Evolutionary conservation across 371 early-diverging fungal genomes (phyloP).

Genomic region (Actinomucor elegans): DNA sequence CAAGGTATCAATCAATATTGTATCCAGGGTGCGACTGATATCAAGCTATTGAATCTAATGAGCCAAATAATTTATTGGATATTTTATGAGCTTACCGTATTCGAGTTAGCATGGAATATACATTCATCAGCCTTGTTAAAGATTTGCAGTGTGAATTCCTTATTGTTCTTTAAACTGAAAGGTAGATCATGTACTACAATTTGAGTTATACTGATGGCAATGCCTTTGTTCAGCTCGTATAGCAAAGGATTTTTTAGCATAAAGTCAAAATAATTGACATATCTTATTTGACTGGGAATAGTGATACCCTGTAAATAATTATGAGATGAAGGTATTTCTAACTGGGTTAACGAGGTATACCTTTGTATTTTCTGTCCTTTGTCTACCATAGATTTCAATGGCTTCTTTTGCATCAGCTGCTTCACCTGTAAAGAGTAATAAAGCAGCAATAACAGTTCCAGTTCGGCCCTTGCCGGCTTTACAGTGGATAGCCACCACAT

Average conservation of each 20-base stretch:
- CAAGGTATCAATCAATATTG: slow-evolving; percentile 27
- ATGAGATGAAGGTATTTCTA: too few species aligned
- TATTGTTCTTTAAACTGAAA: not conserved
- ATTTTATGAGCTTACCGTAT: slow-evolving; percentile 12
- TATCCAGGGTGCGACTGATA: slow-evolving; percentile 20
- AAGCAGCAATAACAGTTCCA: slow-evolving; percentile 66
- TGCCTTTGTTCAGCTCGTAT: slow-evolving; percentile 7
- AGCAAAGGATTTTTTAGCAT: slow-evolving; percentile 30
- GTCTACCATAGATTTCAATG: slow-evolving; percentile 53
- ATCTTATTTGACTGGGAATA: slow-evolving; percentile 67
- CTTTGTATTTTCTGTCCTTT: slow-evolving; percentile 54
- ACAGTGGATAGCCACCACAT: slow-evolving; percentile 74
- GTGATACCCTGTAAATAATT: slow-evolving; percentile 56
- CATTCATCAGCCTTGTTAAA: slow-evolving; percentile 14
- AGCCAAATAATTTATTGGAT: not conserved
- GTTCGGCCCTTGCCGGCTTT: slow-evolving; percentile 84
- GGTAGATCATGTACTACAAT: slow-evolving; percentile 16
- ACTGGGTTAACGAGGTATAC: slow-evolving; percentile 22
- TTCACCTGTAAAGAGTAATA: slow-evolving; percentile 51
- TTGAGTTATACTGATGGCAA: not conserved
- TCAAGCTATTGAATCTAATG: not conserved
- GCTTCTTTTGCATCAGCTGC: slow-evolving; percentile 50
- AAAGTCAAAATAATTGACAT: slow-evolving; percentile 60
- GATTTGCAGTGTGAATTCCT: slow-evolving; percentile 5
- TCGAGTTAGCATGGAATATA: slow-evolving; percentile 25